These are phyloP conservation scores for Tolypocladium album DNA, from an alignment of 2,329 filamentous ascomycete species.

Conservation along the genomic window DNA sequence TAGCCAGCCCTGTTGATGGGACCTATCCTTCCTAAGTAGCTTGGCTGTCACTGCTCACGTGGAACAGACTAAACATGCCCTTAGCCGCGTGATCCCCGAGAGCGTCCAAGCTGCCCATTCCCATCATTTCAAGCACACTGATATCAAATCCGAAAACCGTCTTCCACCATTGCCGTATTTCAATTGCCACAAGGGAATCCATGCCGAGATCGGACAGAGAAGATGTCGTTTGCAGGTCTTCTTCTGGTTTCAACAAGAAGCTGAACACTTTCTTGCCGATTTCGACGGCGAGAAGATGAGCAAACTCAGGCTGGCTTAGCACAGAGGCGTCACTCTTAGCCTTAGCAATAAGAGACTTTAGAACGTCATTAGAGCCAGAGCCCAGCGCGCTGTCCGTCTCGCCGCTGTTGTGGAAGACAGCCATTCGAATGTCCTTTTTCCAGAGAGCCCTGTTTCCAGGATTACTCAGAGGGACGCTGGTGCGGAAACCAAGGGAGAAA, in stretches of 20 bases:
- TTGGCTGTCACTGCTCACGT: neutral
- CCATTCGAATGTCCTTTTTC: neutral
- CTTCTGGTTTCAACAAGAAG: conserved; percentile 7
- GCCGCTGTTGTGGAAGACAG: neutral
- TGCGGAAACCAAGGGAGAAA: neutral
- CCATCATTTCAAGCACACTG: conserved; percentile 9
- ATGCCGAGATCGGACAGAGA: conserved; percentile 8
- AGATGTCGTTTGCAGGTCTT: neutral
- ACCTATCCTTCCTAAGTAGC: neutral
- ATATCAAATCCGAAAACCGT: conserved; percentile 11
- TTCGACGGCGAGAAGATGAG: conserved; percentile 2
- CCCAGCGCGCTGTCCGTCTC: neutral
- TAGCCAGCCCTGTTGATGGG: no score
- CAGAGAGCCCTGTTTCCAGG: neutral
- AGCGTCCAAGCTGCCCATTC: conserved; percentile 6
- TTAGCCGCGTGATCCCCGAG: conserved; percentile 5
- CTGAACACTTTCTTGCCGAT: conserved; percentile 8
- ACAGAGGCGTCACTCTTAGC: neutral
- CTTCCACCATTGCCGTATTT: conserved; percentile 11
- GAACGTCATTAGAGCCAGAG: neutral
- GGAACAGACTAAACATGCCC: neutral
- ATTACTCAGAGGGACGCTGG: neutral
- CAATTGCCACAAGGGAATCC: conserved; percentile 13
- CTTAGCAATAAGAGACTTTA: neutral
- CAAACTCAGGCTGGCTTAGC: neutral